phyloP scores from a whole-genome alignment of 2,329 filamentous ascomycete species.

The Botrytis tulipae region DNA sequence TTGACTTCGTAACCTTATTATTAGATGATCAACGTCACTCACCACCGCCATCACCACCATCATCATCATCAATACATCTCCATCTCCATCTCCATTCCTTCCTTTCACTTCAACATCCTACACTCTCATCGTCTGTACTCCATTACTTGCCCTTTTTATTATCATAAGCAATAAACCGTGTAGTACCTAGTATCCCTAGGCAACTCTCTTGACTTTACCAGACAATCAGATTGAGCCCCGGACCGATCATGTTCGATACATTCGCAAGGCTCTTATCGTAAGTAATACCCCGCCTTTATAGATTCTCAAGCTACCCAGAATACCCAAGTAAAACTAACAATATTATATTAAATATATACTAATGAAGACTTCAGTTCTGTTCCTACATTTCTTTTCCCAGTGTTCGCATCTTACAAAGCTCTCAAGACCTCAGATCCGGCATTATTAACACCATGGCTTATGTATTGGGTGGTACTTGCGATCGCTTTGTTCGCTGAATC shows the following conservation, averaged over 20 bases:
- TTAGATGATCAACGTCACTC: background rate
- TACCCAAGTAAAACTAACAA: background rate
- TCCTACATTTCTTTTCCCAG: constrained; percentile 87
- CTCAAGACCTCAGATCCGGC: constrained; percentile 88
- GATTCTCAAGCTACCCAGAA: background rate
- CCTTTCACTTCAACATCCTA: background rate
- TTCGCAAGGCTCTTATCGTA: constrained; percentile 76
- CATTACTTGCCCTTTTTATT: background rate
- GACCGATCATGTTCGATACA: constrained; percentile 67
- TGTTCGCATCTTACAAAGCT: constrained; percentile 97
- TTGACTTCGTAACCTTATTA: background rate
- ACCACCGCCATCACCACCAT: background rate
- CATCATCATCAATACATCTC: background rate
- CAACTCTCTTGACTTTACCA: background rate
- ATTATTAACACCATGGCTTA: constrained; percentile 92
- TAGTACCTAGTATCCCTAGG: background rate
- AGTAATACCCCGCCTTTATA: constrained; percentile 43
- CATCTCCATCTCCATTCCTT: background rate
- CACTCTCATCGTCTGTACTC: background rate
- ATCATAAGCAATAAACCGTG: background rate
- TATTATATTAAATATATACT: constrained; percentile 22
- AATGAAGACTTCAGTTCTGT: constrained; percentile 59
- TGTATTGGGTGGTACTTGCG: constrained; percentile 96
- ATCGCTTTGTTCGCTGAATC: constrained; percentile 80
- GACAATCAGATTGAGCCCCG: background rate